Conservation (phyloP, 2,329 filamentous ascomycete species). For the Monilinia fructigena region DNA sequence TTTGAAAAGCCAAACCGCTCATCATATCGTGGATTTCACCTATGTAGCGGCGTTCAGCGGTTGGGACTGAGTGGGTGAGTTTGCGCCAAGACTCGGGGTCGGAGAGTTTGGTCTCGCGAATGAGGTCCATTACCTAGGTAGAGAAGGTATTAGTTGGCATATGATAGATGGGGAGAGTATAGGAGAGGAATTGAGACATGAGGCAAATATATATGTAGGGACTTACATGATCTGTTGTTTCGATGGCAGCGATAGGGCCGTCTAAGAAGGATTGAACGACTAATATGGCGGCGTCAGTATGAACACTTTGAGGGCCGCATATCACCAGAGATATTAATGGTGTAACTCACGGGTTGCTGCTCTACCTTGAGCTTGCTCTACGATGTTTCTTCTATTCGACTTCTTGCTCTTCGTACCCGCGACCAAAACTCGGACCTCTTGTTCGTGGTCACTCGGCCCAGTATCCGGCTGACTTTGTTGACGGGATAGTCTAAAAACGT, state of each 20-base stretch:
- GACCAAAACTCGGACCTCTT: conserved; percentile 81
- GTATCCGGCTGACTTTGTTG: conserved; percentile 33
- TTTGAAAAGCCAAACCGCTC: conserved; percentile 56
- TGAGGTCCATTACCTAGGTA: conserved; percentile 57
- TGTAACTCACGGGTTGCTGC: conserved; percentile 48
- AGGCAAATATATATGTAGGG: background rate
- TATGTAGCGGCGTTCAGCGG: conserved; percentile 78
- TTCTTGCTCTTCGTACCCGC: conserved; percentile 86
- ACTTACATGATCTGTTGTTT: conserved; percentile 74
- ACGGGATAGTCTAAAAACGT: conserved; percentile 36
- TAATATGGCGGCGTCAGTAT: conserved; percentile 10
- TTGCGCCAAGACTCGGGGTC: conserved; percentile 82
- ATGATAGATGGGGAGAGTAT: background rate
- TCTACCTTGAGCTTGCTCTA: conserved; percentile 69
- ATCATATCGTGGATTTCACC: conserved; percentile 79
- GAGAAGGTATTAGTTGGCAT: background rate
- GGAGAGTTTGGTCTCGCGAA: conserved; percentile 70
- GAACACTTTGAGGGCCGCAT: background rate
- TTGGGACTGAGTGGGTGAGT: conserved; percentile 73
- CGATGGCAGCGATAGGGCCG: conserved; percentile 81
- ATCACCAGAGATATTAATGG: background rate
- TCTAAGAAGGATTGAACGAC: conserved; percentile 69
- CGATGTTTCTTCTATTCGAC: conserved; percentile 80
- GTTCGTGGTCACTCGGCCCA: conserved; percentile 49
- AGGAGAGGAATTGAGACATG: background rate